A percentile compares a stretch with the other conserved stretches of the same genome.
Conservation (phyloP, 2,329 filamentous ascomycete species). For the Hymenotorrendiella dingleyae region DNA sequence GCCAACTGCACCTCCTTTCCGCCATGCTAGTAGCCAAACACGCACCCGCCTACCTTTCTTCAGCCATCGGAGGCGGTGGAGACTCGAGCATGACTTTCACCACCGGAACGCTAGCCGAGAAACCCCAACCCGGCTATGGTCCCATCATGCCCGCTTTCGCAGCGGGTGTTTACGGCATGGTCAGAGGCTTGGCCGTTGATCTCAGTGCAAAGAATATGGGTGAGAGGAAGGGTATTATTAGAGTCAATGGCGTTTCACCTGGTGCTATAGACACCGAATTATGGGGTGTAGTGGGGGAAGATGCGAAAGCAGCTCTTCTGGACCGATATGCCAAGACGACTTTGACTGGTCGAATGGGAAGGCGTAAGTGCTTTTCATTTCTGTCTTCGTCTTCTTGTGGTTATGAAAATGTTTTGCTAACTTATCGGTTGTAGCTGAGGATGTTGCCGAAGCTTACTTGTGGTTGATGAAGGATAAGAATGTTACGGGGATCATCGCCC, state of each 20-base stretch:
- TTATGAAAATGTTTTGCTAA: too few species aligned
- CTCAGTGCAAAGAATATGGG: too few species aligned
- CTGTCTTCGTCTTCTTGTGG: too few species aligned
- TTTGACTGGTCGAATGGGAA: constrained; percentile 16
- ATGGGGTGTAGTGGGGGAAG: constrained; percentile 28
- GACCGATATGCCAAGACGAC: constrained; percentile 19
- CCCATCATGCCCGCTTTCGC: constrained; percentile 41
- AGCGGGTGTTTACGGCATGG: constrained; percentile 47
- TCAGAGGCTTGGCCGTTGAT: constrained; percentile 53
- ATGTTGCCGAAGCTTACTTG: constrained; percentile 39
- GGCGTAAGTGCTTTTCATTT: constrained; percentile 8
- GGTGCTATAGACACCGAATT: constrained; percentile 48
- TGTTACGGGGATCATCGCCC: constrained; percentile 30
- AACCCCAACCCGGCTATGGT: constrained; percentile 34
- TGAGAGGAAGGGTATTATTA: too few species aligned
- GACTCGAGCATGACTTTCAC: constrained; percentile 20
- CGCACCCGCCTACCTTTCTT: constrained; percentile 13
- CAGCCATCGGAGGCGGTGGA: too few species aligned
- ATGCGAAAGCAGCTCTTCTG: constrained; percentile 32
- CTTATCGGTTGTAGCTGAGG: constrained; percentile 30
- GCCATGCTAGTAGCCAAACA: constrained; percentile 24
- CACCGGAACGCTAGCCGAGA: constrained; percentile 13
- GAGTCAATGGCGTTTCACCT: constrained; percentile 57
- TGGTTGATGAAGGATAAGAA: constrained; percentile 39
- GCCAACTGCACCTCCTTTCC: constrained; percentile 23